A percentile compares a stretch with the other conserved stretches of the same genome.
Evolutionary conservation across 106 monocot genomes (phyloP).

Genomic region (Acanthochlamys bracteata): DNA sequence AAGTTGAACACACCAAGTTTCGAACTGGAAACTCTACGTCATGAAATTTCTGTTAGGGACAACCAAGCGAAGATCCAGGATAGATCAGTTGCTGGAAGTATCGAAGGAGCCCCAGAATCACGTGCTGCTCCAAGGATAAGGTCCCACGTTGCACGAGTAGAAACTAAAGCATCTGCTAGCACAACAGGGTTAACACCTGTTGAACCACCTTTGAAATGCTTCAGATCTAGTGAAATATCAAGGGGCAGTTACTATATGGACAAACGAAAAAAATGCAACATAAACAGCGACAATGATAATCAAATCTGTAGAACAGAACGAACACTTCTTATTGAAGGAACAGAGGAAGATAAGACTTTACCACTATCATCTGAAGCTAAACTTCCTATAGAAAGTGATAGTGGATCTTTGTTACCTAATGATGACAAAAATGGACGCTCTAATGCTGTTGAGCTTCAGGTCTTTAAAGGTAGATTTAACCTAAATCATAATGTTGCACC

Average conservation of each 20-base stretch:
- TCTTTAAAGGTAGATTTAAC: no score
- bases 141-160: slow-evolving; percentile 6
- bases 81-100: slow-evolving; percentile 12
- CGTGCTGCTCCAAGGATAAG: neutral
- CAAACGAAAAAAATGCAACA: neutral
- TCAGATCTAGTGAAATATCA: slow-evolving; percentile 18
- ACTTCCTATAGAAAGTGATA: neutral
- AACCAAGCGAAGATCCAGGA: slow-evolving; percentile 34
- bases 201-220: slow-evolving; percentile 17
- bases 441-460: no score
- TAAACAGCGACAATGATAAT: neutral
- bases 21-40: slow-evolving; percentile 36
- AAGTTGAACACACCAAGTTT: slow-evolving; percentile 16
- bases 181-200: slow-evolving; percentile 6
- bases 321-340: neutral
- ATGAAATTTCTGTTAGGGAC: slow-evolving; percentile 47
- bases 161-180: slow-evolving; percentile 5
- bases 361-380: slow-evolving; percentile 6
- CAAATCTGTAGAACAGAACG: neutral
- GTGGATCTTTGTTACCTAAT: no score
- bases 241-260: neutral
- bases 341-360: slow-evolving; percentile 2
- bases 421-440: no score
- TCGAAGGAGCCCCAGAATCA: slow-evolving; percentile 5
- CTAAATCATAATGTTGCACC: neutral